phyloP scores from a whole-genome alignment of 306 rosid species.

The Oxytropis ochrocephala region DNA sequence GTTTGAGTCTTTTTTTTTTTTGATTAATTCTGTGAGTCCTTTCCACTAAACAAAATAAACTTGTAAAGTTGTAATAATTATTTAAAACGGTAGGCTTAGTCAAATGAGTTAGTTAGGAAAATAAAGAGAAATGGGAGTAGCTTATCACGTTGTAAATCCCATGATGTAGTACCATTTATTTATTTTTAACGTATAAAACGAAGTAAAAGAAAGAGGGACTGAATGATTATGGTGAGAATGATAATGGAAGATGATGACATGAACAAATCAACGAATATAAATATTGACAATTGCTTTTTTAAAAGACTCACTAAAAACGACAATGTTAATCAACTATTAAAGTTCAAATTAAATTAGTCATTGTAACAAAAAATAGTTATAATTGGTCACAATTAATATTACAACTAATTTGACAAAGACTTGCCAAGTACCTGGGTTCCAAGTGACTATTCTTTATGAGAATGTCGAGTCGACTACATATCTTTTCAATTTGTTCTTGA shows the following conservation, averaged over 20 bases:
- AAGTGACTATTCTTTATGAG: no score
- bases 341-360: neutral
- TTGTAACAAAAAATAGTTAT: no score
- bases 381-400: neutral
- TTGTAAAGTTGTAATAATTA: no score
- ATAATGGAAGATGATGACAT: neutral
- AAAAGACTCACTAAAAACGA: neutral
- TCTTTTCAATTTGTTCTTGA: no score
- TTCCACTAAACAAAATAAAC: neutral
- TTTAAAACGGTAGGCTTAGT: neutral
- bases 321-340: neutral
- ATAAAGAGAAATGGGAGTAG: neutral
- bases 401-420: neutral
- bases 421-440: no score
- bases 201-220: neutral
- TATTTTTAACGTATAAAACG: neutral
- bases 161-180: neutral
- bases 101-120: neutral
- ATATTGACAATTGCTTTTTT: neutral
- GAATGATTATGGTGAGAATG: neutral
- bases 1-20: neutral
- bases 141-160: neutral
- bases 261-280: constrained; percentile 9
- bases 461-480: no score
- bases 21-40: no score